A percentile compares a stretch with the other conserved stretches of the same genome.
These are phyloP conservation scores for Tolypocladium amazonense DNA, from an alignment of 2,329 filamentous ascomycete genomes.

Conservation along the genomic window DNA sequence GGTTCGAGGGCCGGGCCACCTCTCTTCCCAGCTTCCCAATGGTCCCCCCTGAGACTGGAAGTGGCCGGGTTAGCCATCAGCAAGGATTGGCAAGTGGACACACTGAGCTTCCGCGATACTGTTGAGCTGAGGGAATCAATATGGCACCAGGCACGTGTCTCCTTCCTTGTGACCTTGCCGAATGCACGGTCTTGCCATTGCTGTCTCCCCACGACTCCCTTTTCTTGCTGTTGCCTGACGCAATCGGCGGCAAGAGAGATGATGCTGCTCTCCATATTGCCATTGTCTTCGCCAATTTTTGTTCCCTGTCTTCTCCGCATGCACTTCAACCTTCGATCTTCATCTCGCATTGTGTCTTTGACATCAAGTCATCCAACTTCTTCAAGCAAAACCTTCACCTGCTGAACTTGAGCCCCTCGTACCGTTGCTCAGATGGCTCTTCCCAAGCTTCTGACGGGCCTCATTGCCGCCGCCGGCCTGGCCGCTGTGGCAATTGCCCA, in stretches of 20 bases:
- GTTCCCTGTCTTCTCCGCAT: background rate
- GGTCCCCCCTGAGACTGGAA: background rate
- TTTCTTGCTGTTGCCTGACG: background rate
- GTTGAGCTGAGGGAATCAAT: background rate
- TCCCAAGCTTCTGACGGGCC: slow-evolving; percentile 10
- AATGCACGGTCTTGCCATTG: background rate
- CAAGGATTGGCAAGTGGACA: background rate
- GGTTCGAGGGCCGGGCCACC: background rate
- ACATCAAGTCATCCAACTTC: background rate
- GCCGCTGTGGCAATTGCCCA: slow-evolving; percentile 11
- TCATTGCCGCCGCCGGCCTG: slow-evolving; percentile 13
- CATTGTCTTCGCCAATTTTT: background rate
- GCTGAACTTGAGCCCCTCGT: background rate
- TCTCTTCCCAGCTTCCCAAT: background rate
- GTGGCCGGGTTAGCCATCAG: background rate
- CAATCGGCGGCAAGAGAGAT: background rate
- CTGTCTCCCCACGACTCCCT: background rate
- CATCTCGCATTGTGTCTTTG: background rate
- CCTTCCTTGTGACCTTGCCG: background rate
- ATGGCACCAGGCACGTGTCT: background rate
- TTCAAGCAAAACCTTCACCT: background rate
- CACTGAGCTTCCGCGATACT: background rate
- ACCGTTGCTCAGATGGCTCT: slow-evolving; percentile 10
- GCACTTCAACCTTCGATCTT: background rate
- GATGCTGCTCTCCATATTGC: background rate